Percentiles rank a stretch among this genome's conserved stretches.
These are phyloP conservation scores for Phytophthora chlamydospora DNA, from an alignment of 352 stramenopile genomes.

Conservation along the genomic window DNA sequence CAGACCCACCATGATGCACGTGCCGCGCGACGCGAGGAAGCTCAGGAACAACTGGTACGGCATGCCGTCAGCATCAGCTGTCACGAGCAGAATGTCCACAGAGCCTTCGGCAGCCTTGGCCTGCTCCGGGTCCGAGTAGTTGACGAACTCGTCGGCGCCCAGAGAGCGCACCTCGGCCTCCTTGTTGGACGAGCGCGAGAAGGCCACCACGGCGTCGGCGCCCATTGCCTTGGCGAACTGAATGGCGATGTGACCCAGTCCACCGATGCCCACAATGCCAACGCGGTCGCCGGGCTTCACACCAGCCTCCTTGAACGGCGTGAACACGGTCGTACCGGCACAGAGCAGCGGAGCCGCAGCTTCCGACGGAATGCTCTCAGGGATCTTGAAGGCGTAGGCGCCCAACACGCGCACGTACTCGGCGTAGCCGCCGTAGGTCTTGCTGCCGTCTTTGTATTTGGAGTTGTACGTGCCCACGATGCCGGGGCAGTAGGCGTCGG, in stretches of 20 bases:
- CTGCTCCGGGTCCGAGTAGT: slow-evolving; percentile 50
- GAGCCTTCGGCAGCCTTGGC: slow-evolving; percentile 31
- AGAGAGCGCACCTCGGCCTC: slow-evolving; percentile 52
- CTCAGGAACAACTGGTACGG: slow-evolving; percentile 53
- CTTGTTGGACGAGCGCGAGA: slow-evolving; percentile 73
- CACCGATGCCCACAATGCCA: slow-evolving; percentile 83
- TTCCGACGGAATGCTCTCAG: slow-evolving; percentile 62
- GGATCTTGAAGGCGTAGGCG: slow-evolving; percentile 78
- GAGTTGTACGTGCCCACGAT: slow-evolving; percentile 59
- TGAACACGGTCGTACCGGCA: slow-evolving; percentile 85
- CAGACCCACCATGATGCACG: slow-evolving; percentile 68
- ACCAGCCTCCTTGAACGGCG: slow-evolving; percentile 60
- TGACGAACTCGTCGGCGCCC: slow-evolving; percentile 71
- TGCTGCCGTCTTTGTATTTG: slow-evolving; percentile 49
- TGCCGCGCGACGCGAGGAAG: slow-evolving; percentile 61
- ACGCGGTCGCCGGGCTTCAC: slow-evolving; percentile 60
- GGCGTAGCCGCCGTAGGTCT: slow-evolving; percentile 68
- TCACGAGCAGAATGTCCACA: slow-evolving; percentile 81
- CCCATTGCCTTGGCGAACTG: slow-evolving; percentile 85
- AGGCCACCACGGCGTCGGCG: slow-evolving; percentile 56
- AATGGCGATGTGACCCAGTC: slow-evolving; percentile 84
- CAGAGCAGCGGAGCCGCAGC: slow-evolving; percentile 77
- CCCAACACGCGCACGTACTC: slow-evolving; percentile 68
- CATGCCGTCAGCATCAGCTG: slow-evolving; percentile 60
- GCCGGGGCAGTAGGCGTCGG: slow-evolving; percentile 67